phyloP scores from a whole-genome alignment of 208 protist genomes.

The Porcisia deanei region DNA sequence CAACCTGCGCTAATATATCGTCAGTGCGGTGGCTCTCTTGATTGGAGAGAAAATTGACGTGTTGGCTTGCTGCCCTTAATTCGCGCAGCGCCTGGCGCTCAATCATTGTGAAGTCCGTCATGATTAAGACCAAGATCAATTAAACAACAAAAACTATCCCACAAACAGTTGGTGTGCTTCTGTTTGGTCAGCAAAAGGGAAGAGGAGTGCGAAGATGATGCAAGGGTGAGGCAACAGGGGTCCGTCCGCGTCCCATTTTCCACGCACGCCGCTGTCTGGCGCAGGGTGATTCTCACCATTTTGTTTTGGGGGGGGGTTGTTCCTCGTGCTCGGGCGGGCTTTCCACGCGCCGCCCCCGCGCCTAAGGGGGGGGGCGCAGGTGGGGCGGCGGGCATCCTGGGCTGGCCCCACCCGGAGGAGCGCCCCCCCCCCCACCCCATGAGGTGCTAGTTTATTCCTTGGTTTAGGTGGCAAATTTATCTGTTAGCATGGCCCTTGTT shows the following conservation, averaged over 20 bases:
- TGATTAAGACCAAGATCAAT: background rate
- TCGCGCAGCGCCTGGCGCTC: background rate
- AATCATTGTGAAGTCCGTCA: background rate
- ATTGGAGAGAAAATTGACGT: background rate
- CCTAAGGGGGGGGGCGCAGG: too few species aligned
- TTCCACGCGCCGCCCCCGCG: background rate
- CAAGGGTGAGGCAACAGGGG: background rate
- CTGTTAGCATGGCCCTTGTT: background rate
- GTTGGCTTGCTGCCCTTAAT: background rate
- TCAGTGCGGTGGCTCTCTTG: background rate
- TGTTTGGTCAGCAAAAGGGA: background rate
- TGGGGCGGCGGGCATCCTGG: background rate
- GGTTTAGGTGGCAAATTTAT: background rate
- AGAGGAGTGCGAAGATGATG: background rate
- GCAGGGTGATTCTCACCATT: background rate
- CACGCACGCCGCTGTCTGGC: background rate
- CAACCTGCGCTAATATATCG: slow-evolving; percentile 4
- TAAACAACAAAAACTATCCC: background rate
- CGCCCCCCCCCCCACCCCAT: too few species aligned
- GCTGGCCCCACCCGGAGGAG: background rate
- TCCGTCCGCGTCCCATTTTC: background rate
- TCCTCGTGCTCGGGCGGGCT: too few species aligned
- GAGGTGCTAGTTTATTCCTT: too few species aligned
- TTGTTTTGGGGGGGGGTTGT: background rate
- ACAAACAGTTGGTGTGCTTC: background rate